Evolutionary conservation across 176 grass and related monocot genomes (phyloP).

Genomic region (Oryza meyeriana): DNA sequence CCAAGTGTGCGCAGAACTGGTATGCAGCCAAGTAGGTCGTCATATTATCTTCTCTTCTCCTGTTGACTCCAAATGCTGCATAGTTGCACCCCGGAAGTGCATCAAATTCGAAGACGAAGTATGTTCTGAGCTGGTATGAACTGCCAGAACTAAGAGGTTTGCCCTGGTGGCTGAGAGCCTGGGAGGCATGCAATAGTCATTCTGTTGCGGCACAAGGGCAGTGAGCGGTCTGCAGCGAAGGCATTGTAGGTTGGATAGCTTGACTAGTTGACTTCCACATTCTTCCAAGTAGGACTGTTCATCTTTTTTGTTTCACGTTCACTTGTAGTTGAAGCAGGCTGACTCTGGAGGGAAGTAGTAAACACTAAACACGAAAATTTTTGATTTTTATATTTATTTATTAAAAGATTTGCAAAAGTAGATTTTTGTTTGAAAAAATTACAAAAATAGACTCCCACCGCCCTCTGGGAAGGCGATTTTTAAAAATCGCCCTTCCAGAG

Average conservation of each 20-base stretch:
- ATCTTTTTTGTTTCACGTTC: background rate
- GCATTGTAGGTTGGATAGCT: conserved; percentile 11
- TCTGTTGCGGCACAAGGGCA: background rate
- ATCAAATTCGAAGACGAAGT: background rate
- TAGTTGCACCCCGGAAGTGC: background rate
- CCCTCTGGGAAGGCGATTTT: no score
- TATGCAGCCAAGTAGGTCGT: conserved; percentile 74
- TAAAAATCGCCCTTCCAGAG: no score
- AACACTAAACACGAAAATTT: no score
- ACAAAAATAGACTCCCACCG: no score
- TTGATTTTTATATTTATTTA: no score
- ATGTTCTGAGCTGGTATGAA: background rate
- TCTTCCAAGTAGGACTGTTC: background rate
- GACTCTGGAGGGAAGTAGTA: conserved; percentile 5
- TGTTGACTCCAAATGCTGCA: background rate
- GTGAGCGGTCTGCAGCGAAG: background rate
- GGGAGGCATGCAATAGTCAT: background rate
- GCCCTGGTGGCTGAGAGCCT: background rate
- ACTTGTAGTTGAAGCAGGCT: background rate
- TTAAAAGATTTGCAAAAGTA: no score
- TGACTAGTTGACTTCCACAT: background rate
- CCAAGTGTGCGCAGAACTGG: conserved; percentile 90
- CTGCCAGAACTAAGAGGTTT: background rate
- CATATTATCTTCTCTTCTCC: background rate
- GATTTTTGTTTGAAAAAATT: no score